phyloP scores from a whole-genome alignment of 495 filamentous ascomycete genomes.

The Collariella sp. region DNA sequence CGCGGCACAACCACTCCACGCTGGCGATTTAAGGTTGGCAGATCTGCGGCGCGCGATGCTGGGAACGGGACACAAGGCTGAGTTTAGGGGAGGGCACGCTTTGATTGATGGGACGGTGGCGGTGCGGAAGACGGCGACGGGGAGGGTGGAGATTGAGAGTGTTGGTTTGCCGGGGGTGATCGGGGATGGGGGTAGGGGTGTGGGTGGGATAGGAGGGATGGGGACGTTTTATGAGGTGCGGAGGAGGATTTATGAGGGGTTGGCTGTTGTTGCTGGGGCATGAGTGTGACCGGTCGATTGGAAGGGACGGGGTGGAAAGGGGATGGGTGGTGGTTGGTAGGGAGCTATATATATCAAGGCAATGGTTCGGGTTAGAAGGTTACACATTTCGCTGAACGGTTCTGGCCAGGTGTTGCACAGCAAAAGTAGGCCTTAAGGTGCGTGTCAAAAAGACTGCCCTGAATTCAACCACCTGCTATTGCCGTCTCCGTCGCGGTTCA shows the following conservation, averaged over 20 bases:
- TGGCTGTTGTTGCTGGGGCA: conserved; percentile 30
- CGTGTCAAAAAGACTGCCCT: too few relatives aligned
- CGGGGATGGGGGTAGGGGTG: conserved; percentile 13
- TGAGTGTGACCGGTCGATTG: conserved; percentile 1
- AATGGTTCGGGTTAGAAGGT: too few relatives aligned
- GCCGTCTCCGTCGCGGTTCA: too few relatives aligned
- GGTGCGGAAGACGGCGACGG: conserved; percentile 79
- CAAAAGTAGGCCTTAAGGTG: too few relatives aligned
- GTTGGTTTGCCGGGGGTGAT: conserved; percentile 42
- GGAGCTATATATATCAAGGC: too few relatives aligned
- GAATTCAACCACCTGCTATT: too few relatives aligned
- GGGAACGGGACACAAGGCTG: conserved; percentile 71
- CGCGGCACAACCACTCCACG: conserved; percentile 81
- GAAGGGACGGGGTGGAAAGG: not conserved
- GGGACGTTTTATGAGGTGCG: conserved; percentile 28
- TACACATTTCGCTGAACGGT: too few relatives aligned
- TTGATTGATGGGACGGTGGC: conserved; percentile 80
- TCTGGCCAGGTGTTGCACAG: too few relatives aligned
- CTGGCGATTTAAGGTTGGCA: conserved; percentile 84
- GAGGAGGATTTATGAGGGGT: conserved; percentile 29
- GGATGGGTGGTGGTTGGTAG: too few relatives aligned
- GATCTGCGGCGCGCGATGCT: conserved; percentile 81
- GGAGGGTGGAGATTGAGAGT: conserved; percentile 83
- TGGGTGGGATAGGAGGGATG: not conserved
- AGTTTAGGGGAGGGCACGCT: conserved; percentile 90